phyloP scores from a whole-genome alignment of 1,284 basidiomycete species.

The Sanghuangporus weigelae region DNA sequence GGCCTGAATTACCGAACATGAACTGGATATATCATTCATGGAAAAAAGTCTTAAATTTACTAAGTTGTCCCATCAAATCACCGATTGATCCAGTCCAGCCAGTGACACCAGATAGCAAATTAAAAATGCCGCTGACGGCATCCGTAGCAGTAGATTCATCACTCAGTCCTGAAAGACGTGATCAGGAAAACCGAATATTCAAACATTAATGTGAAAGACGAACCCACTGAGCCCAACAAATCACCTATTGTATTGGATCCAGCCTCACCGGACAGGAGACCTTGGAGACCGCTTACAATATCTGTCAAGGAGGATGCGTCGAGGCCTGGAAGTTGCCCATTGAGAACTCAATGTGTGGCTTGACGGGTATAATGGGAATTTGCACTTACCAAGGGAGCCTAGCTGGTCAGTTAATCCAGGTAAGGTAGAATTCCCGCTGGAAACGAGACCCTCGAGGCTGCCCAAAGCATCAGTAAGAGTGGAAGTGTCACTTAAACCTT shows the following conservation, averaged over 20 bases:
- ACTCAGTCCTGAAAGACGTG: neutral
- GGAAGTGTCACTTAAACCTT: neutral
- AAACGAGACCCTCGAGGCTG: neutral
- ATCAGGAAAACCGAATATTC: neutral
- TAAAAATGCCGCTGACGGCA: neutral
- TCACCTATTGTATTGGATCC: neutral
- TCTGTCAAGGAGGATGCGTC: neutral
- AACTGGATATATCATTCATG: neutral
- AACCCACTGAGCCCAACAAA: neutral
- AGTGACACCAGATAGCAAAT: neutral
- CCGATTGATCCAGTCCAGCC: neutral
- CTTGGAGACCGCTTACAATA: neutral
- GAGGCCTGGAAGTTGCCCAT: neutral
- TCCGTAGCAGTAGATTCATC: neutral
- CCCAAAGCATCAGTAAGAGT: neutral
- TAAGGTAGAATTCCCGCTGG: neutral
- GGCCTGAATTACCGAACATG: neutral
- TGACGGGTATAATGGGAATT: neutral
- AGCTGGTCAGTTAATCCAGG: neutral
- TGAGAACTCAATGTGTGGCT: neutral
- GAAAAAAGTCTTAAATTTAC: neutral
- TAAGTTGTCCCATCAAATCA: neutral
- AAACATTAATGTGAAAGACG: neutral
- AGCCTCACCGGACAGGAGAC: neutral
- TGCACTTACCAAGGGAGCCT: neutral